Base-by-base conservation (phyloP, 768 basidiomycete species). In the Pleurotus tuber-regium region DNA sequence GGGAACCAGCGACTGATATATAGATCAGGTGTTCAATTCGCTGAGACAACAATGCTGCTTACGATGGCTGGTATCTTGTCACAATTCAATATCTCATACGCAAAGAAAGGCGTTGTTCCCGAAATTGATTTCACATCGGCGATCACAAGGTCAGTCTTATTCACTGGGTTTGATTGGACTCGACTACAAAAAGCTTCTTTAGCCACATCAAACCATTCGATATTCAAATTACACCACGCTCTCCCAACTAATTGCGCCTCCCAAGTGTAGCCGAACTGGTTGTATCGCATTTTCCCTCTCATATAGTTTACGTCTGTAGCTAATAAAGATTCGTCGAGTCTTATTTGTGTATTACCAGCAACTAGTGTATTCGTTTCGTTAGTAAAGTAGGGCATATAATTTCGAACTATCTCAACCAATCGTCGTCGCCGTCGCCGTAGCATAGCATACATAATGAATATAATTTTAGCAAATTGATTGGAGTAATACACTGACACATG, bases 61-160 rank as follows among this genome's bases (percentile, higher is more conserved):
- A 59, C 54, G 24, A 68, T 71, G 66, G 66, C 68, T 2, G 60
- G 56, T 30, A 62, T 71, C 29, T 54, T 70, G 19, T 57, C 60
- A 2, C 47, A 61, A 30, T 70, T 69, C 36, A 30, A 60, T 26
- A 63, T 71, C 12, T 46, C 53, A 8, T 56, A 66, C 6, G 61
- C 66, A 19, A 29, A 42, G 2, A 53, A 56, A 8, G 39, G 25
- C 21, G 30, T 40, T 0, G 38, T 23, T 5, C 59, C 63, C 2
- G 47, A 54, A 28, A 38, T 69, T 14, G 58, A 63, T 24, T 70
- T 66, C 48, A 68, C 66, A 4, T 42, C 57, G 7, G 68, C 66
- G 23, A 63, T 63, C 11, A 70, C 67, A 5, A 68, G 67, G 67
- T 68, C n/a, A 43, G 53, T 54, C 16, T 46, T 33, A 23, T n/a